Percentiles rank a stretch among this genome's conserved stretches.
Evolutionary conservation across 2,329 filamentous ascomycete genomes (phyloP).

Genomic region (Xylariomycetidae sp.): DNA sequence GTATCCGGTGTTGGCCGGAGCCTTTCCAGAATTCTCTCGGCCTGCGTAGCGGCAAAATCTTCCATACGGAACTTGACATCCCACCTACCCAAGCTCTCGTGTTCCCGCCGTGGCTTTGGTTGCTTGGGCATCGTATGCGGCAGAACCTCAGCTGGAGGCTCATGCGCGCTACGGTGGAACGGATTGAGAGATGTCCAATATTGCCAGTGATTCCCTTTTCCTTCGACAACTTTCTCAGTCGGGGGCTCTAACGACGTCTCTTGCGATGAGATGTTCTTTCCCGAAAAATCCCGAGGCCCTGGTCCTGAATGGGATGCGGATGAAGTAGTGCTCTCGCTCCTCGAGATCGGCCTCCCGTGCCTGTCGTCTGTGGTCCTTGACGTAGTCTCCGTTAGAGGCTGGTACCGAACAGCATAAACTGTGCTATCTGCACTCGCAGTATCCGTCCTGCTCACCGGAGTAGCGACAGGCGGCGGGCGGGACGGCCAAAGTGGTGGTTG

Average conservation of each 20-base stretch:
- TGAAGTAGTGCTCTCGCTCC: constrained; percentile 30
- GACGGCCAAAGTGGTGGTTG: constrained; percentile 52
- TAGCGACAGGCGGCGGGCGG: constrained; percentile 49
- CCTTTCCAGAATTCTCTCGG: constrained; percentile 54
- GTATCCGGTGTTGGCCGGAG: constrained; percentile 50
- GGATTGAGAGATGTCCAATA: constrained; percentile 14
- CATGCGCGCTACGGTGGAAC: constrained; percentile 17
- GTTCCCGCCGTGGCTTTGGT: constrained; percentile 16
- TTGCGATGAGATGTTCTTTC: constrained; percentile 7
- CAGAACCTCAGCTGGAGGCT: constrained; percentile 27
- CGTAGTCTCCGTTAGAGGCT: constrained; percentile 49
- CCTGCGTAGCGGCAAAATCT: constrained; percentile 57
- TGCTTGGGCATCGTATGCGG: constrained; percentile 23
- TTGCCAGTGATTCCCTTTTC: constrained; percentile 13
- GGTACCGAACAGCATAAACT: constrained; percentile 59
- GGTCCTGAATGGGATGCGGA: constrained; percentile 10
- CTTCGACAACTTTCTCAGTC: constrained; percentile 5
- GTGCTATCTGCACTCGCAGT: constrained; percentile 61
- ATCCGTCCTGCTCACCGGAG: constrained; percentile 57
- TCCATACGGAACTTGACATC: constrained; percentile 54
- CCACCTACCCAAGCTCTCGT: constrained; percentile 39
- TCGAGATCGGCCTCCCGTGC: constrained; percentile 28
- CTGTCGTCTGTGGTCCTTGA: constrained; percentile 39
- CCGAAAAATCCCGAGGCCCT: constrained; percentile 11
- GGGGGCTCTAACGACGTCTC: constrained; percentile 4